A percentile compares a stretch with the other conserved stretches of the same genome.
phyloP scores from a whole-genome alignment of 1,284 basidiomycete genomes.

The Coriolopsis trogii region DNA sequence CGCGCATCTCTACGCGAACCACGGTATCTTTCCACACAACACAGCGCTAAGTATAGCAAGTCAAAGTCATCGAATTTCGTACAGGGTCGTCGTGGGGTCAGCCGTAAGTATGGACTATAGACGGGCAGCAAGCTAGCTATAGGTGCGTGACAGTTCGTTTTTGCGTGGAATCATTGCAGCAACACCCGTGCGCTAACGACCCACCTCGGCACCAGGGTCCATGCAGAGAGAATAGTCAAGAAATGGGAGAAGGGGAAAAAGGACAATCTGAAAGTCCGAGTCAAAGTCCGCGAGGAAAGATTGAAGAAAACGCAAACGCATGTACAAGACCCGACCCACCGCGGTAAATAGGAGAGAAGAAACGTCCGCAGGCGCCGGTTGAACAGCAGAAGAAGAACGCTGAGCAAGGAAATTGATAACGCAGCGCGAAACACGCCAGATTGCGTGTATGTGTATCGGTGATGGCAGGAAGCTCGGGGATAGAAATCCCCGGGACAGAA shows the following conservation, averaged over 20 bases:
- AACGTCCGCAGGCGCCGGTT: conserved; percentile 16
- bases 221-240: neutral
- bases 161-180: too few relatives aligned
- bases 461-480: neutral
- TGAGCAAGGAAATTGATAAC: too few relatives aligned
- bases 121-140: too few relatives aligned
- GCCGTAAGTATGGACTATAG: too few relatives aligned
- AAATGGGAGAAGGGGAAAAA: neutral
- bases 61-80: conserved; percentile 21
- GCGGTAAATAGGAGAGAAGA: conserved; percentile 4
- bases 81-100: conserved; percentile 17
- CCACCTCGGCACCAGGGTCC: neutral
- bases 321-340: conserved; percentile 4
- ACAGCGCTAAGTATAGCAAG: too few relatives aligned
- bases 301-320: neutral
- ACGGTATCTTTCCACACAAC: too few relatives aligned
- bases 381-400: neutral
- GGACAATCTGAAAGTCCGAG: neutral
- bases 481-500: too few relatives aligned
- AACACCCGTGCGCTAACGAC: too few relatives aligned
- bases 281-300: neutral
- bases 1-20: too few relatives aligned
- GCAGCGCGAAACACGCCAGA: too few relatives aligned
- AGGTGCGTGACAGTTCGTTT: neutral
- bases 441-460: too few relatives aligned